Percentiles rank a stretch among this genome's conserved stretches.
Evolutionary conservation across 169 alveolate species (phyloP).

Genomic region (Plasmodium coatneyi): DNA sequence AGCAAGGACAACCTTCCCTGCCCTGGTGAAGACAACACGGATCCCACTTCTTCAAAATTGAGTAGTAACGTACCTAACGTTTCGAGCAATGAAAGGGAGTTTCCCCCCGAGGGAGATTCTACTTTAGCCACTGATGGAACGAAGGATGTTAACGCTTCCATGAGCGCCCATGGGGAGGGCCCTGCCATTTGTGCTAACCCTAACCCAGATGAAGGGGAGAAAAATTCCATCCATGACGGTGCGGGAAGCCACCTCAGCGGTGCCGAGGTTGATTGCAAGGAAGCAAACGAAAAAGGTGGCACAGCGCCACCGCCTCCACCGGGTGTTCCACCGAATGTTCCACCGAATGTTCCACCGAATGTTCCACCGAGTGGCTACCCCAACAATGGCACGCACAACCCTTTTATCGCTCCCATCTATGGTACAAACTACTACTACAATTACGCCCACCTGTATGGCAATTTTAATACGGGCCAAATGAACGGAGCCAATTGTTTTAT

Average conservation of each 20-base stretch:
- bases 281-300: background rate
- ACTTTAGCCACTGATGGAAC: background rate
- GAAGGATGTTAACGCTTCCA: background rate
- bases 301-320: background rate
- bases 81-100: background rate
- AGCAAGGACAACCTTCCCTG: background rate
- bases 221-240: background rate
- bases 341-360: no score
- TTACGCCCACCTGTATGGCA: background rate
- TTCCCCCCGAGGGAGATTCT: background rate
- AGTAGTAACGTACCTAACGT: background rate
- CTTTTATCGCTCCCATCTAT: background rate
- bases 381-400: background rate
- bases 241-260: background rate
- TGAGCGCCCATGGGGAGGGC: background rate
- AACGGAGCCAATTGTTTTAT: background rate
- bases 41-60: background rate
- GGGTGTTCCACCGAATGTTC: no score
- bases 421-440: background rate
- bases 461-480: background rate
- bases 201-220: background rate
- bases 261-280: background rate
- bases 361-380: background rate
- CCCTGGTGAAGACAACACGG: background rate
- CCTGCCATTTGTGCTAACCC: background rate